phyloP scores from a whole-genome alignment of 306 rosid species.

The Gastrolobium bilobum region DNA sequence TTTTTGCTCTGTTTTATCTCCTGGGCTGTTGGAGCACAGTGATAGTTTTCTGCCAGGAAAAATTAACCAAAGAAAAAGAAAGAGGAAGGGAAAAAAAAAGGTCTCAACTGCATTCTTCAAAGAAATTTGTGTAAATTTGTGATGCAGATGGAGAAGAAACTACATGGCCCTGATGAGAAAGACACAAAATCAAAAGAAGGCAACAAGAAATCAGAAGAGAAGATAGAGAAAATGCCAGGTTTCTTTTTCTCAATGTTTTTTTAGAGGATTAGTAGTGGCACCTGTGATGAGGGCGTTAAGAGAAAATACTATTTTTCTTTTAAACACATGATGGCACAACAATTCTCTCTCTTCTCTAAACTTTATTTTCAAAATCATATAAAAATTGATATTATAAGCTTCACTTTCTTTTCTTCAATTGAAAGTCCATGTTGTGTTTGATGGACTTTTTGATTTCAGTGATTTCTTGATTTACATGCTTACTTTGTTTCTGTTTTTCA shows the following conservation, averaged over 20 bases:
- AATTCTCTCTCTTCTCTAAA: background rate
- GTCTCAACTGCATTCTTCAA: conserved; percentile 16
- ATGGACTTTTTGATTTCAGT: background rate
- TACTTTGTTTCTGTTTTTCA: conserved; percentile 36
- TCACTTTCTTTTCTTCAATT: conserved; percentile 29
- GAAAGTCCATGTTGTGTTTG: conserved; percentile 17
- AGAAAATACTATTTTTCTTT: background rate
- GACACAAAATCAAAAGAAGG: conserved; percentile 43
- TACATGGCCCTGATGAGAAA: conserved; percentile 44
- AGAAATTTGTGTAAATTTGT: conserved; percentile 44
- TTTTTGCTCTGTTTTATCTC: conserved; percentile 23
- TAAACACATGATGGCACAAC: background rate
- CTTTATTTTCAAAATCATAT: background rate
- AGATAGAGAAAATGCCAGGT: conserved; percentile 64
- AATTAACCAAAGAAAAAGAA: conserved; percentile 11
- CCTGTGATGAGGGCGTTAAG: conserved; percentile 3
- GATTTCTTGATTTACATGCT: conserved; percentile 6
- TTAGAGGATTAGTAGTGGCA: conserved; percentile 9
- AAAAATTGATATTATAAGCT: conserved; percentile 2
- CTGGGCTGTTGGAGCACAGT: background rate
- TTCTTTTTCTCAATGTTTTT: conserved; percentile 13
- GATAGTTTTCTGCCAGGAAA: conserved; percentile 5
- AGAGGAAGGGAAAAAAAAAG: background rate
- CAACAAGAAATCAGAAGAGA: conserved; percentile 46
- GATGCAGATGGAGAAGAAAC: conserved; percentile 65